phyloP scores from a whole-genome alignment of 106 monocot genomes.

The Alisma plantagoaquatica region DNA sequence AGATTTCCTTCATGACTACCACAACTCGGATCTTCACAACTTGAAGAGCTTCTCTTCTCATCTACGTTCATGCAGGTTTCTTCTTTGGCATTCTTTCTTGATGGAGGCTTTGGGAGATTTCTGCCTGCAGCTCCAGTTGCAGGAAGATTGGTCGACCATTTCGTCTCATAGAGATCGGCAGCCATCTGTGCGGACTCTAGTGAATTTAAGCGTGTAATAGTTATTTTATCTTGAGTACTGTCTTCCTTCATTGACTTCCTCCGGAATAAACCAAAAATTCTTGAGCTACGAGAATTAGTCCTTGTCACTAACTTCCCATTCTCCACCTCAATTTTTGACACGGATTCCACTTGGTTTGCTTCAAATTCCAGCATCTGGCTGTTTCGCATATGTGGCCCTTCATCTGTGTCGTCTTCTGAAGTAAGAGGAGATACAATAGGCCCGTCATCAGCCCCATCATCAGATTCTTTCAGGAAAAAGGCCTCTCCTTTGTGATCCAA shows the following conservation, averaged over 20 bases:
- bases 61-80: too few species aligned
- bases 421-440: conserved; percentile 41
- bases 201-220: conserved; percentile 39
- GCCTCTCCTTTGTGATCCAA: conserved; percentile 81
- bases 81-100: conserved; percentile 8
- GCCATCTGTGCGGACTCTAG: conserved; percentile 77
- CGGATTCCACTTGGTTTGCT: conserved; percentile 6
- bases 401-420: conserved; percentile 54
- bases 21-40: too few species aligned
- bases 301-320: conserved; percentile 32
- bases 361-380: conserved; percentile 19
- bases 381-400: neutral
- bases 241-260: conserved; percentile 37
- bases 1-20: too few species aligned
- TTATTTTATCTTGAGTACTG: neutral
- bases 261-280: conserved; percentile 48
- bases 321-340: conserved; percentile 11
- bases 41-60: too few species aligned
- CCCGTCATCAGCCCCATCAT: conserved; percentile 21
- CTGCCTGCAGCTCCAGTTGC: neutral
- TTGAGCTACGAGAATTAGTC: conserved; percentile 24
- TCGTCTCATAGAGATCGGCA: conserved; percentile 59
- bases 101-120: conserved; percentile 2
- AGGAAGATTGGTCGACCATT: conserved; percentile 63
- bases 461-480: conserved; percentile 39